Evolutionary conservation across 1,139 yeast species (phyloP).

Genomic region (Suhomyces yuchorum): DNA sequence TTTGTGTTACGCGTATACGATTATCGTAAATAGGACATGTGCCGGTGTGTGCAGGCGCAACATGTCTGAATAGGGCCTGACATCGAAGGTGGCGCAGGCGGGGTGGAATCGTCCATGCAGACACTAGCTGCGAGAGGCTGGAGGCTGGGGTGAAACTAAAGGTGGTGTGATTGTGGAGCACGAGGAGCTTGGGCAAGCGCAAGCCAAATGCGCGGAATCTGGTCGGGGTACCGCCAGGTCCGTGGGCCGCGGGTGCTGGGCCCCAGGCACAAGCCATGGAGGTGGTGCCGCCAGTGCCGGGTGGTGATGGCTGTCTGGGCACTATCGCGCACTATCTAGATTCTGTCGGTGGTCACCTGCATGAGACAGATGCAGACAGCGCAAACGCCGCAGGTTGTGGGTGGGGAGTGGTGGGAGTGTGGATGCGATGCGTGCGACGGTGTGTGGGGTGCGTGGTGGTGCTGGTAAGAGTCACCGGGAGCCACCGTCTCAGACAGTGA

Average conservation of each 20-base stretch:
- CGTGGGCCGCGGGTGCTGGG: no score
- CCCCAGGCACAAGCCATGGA: no score
- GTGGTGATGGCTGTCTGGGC: neutral
- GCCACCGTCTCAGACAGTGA: no score
- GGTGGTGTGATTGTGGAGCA: neutral
- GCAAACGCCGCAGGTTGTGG: neutral
- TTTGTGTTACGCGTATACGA: constrained; percentile 9
- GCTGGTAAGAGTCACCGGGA: no score
- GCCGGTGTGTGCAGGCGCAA: constrained; percentile 3
- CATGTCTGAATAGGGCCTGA: neutral
- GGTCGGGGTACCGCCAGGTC: no score
- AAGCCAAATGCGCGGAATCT: no score
- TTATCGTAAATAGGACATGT: constrained; percentile 2
- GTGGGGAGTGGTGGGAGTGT: neutral
- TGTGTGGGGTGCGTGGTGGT: neutral
- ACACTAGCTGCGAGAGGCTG: neutral
- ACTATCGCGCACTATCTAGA: neutral
- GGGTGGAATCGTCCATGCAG: constrained; percentile 2
- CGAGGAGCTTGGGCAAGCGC: no score
- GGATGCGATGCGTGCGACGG: neutral
- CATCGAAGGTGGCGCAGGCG: constrained; percentile 2
- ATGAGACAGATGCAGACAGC: neutral
- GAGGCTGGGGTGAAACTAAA: neutral
- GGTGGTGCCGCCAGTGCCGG: neutral
- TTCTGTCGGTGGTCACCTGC: neutral